Base-by-base conservation (phyloP, 345 rosid species). In the Viola odorata region DNA sequence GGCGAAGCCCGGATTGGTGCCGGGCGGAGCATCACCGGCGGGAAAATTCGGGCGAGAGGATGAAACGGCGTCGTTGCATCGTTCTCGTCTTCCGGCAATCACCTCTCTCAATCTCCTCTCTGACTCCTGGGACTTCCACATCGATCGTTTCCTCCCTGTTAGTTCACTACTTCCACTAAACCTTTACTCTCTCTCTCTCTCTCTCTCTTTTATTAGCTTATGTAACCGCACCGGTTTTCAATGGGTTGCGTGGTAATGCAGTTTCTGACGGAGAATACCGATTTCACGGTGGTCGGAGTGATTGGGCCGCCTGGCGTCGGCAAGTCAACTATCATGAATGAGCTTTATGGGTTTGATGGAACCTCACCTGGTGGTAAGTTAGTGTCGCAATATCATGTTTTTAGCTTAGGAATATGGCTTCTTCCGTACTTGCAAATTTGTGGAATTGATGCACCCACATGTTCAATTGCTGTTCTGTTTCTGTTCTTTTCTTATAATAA, bases 61-160 rank as follows among this genome's bases (percentile, higher is more conserved):
- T 7, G 94, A 84, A 38, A 75, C 83, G 39, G 69, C 76, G 12
- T 55, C 76, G 12, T 55, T 71, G 32, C 86, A 76, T 58, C 81
- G 87, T 41, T 72, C 89, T 39, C 91, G 94, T 40, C 71, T 83
- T 6, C 96, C 94, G 44, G 74, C 87, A 4, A 81, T 82, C 12
- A 77, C 82, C 16, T 85, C 90, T 37, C 85, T 86, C 63, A 89
- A 89, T 68, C 82, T 89, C 45, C 91, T 89, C 61, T 84, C 96
- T 5, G 96, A 89, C 65, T 82, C 94, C 6, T 86, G 96, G 96
- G 96, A 86, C 37, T 84, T 89, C 60, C 87, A 89, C 68, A 77
- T 83, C 52, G 96, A 89, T 70, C 94, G 96, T 61, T 80, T 89
- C 56, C 84, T 89, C 40, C 96, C 96, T 12, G 92, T 89, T 84